Conservation (phyloP, 768 basidiomycete species). For the Rhizopogon rudus region DNA sequence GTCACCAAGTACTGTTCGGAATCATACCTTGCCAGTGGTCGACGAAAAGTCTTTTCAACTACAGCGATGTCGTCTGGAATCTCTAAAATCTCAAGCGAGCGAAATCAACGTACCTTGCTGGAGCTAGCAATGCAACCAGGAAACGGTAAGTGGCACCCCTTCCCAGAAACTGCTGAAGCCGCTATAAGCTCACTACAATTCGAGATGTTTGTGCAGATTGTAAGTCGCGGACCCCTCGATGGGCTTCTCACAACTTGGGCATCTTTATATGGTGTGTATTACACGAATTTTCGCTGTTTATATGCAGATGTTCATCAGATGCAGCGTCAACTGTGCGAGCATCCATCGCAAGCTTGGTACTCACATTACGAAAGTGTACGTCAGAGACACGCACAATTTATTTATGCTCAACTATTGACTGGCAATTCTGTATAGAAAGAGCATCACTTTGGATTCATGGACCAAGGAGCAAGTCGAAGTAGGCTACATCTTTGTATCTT, state of each 20-base stretch:
- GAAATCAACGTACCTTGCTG: conserved; percentile 60
- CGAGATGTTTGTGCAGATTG: conserved; percentile 91
- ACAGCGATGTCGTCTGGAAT: conserved; percentile 26
- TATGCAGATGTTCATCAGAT: conserved; percentile 6
- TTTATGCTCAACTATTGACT: neutral
- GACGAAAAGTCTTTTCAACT: neutral
- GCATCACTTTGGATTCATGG: conserved; percentile 85
- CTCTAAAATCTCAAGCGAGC: conserved; percentile 58
- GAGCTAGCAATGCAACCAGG: conserved; percentile 72
- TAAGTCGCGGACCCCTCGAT: conserved; percentile 78
- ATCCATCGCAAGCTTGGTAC: conserved; percentile 94
- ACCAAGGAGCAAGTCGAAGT: conserved; percentile 87
- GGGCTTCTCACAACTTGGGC: conserved; percentile 87
- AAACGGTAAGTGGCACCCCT: conserved; percentile 53
- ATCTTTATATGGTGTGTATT: conserved; percentile 77
- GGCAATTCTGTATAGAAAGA: conserved; percentile 56
- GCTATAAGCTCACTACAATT: conserved; percentile 7
- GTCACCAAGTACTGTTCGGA: neutral
- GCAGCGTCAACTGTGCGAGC: conserved; percentile 81
- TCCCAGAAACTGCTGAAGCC: neutral
- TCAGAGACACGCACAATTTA: conserved; percentile 5
- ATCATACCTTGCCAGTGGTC: too few relatives aligned
- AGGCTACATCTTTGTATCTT: conserved; percentile 17
- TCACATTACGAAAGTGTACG: conserved; percentile 90
- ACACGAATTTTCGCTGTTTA: neutral